Percentiles rank a stretch among this genome's conserved stretches.
Evolutionary conservation across 140 eudicot species (phyloP).

Genomic region (Anethum foeniculum): DNA sequence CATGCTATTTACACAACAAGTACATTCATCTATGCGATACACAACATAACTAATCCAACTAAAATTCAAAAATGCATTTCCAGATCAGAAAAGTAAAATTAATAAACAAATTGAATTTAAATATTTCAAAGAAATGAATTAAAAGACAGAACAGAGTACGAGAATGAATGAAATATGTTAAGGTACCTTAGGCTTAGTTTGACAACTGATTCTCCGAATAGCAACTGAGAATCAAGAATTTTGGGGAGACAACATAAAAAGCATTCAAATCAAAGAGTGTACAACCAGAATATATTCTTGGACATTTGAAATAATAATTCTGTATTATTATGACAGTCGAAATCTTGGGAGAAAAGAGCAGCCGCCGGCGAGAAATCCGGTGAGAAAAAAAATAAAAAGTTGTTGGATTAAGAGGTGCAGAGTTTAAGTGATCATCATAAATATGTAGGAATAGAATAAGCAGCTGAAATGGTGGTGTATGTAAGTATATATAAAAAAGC

Average conservation of each 20-base stretch:
- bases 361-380: slow-evolving; percentile 22
- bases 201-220: neutral
- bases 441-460: neutral
- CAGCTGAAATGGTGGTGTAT: neutral
- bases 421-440: slow-evolving; percentile 17
- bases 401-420: neutral
- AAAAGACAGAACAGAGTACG: neutral
- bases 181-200: neutral
- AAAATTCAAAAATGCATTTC: neutral
- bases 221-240: neutral
- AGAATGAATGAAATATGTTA: neutral
- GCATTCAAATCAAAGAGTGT: neutral
- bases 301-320: neutral
- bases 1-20: too few species aligned
- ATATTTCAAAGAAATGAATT: neutral
- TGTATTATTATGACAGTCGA: neutral
- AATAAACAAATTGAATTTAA: too few species aligned
- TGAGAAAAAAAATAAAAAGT: neutral
- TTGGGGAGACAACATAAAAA: neutral
- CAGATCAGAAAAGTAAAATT: neutral
- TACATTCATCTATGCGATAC: too few species aligned
- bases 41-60: neutral
- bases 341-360: neutral
- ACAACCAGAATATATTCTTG: neutral
- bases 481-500: too few species aligned